Conservation (phyloP, 2,329 filamentous ascomycete genomes). For the Didymella exigua region DNA sequence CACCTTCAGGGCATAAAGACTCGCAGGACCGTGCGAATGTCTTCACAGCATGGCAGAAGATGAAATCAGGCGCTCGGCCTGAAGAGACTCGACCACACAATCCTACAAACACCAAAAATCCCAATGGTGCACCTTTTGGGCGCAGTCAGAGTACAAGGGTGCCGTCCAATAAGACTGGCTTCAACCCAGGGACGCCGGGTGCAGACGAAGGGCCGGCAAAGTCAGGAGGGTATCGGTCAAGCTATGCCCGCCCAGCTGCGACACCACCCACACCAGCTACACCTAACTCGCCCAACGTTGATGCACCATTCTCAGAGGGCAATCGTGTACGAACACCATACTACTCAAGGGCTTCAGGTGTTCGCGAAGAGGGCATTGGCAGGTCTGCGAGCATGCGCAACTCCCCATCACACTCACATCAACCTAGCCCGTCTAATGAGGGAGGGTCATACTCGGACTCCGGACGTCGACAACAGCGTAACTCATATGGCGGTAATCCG, state of each 20-base stretch:
- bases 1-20: constrained; percentile 42
- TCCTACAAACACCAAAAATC: constrained; percentile 32
- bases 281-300: constrained; percentile 27
- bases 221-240: constrained; percentile 52
- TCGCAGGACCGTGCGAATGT: constrained; percentile 51
- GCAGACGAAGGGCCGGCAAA: constrained; percentile 65
- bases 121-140: constrained; percentile 46
- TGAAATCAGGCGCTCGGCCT: constrained; percentile 46
- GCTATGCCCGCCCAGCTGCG: constrained; percentile 43
- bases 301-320: constrained; percentile 52
- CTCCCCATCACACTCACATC: constrained; percentile 46
- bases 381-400: constrained; percentile 61
- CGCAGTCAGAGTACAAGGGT: constrained; percentile 50
- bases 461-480: constrained; percentile 34
- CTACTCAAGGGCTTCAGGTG: constrained; percentile 57
- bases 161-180: constrained; percentile 61
- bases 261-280: constrained; percentile 30
- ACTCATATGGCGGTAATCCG: constrained; percentile 31
- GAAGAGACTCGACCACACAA: constrained; percentile 38
- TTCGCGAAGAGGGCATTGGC: constrained; percentile 60
- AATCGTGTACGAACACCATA: constrained; percentile 61
- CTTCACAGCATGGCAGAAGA: constrained; percentile 58
- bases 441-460: constrained; percentile 40
- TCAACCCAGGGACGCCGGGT: constrained; percentile 63
- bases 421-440: constrained; percentile 31